Percentiles rank a stretch among this genome's conserved stretches.
These are phyloP conservation scores for Cyberlindnera xishuangbannaensis DNA, from an alignment of 805 yeast species.

Conservation along the genomic window DNA sequence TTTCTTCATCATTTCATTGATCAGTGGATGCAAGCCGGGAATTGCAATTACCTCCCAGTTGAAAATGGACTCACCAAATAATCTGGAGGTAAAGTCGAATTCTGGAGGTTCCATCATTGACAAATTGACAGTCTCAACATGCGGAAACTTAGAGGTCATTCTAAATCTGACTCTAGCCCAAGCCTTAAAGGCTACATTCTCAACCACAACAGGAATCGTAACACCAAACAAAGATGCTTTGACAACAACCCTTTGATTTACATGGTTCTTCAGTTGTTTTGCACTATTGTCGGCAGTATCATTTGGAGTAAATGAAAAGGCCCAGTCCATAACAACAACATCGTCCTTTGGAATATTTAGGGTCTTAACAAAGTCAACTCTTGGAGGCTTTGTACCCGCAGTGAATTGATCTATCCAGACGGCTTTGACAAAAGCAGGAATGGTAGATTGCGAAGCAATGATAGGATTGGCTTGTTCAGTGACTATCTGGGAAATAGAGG, in stretches of 20 bases:
- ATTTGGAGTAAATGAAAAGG: conserved; percentile 87
- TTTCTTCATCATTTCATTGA: conserved; percentile 79
- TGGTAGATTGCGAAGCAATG: conserved; percentile 65
- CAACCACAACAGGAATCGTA: conserved; percentile 71
- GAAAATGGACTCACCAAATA: conserved; percentile 73
- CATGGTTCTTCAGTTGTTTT: conserved; percentile 77
- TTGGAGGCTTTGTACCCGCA: conserved; percentile 91
- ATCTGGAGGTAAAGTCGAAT: conserved; percentile 73
- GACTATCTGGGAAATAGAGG: conserved; percentile 79
- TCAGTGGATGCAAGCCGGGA: conserved; percentile 82
- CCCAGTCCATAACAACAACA: conserved; percentile 98
- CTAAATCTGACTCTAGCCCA: conserved; percentile 75
- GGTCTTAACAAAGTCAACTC: conserved; percentile 86
- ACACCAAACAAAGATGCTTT: conserved; percentile 81
- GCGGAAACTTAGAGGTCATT: conserved; percentile 90
- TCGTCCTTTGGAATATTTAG: conserved; percentile 86
- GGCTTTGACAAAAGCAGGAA: conserved; percentile 78
- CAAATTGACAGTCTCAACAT: conserved; percentile 83
- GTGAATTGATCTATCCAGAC: conserved; percentile 87
- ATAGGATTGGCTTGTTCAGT: conserved; percentile 82
- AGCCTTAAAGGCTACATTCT: conserved; percentile 73
- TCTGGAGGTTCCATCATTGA: conserved; percentile 83
- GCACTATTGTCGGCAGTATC: conserved; percentile 76
- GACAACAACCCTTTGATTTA: conserved; percentile 74
- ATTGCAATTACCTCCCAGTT: conserved; percentile 82